These are phyloP conservation scores for Penicillium sp. DNA, from an alignment of 2,329 filamentous ascomycete genomes.

Conservation along the genomic window DNA sequence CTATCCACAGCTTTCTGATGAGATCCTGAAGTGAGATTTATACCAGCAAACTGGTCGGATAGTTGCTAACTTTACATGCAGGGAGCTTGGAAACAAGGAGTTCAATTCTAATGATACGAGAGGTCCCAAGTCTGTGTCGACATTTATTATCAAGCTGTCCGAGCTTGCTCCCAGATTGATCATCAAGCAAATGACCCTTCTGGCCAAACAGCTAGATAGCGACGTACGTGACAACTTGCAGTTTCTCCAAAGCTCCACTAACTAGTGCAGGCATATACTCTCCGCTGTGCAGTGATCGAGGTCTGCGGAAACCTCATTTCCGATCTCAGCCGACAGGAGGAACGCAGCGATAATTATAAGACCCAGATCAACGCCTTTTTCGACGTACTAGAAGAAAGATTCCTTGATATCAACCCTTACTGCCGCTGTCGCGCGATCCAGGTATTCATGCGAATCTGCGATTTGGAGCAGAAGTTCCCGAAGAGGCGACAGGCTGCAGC, in stretches of 20 bases:
- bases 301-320: conserved; percentile 94
- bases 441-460: conserved; percentile 87
- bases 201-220: conserved; percentile 93
- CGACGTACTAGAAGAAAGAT: conserved; percentile 92
- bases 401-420: conserved; percentile 95
- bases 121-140: conserved; percentile 92
- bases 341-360: conserved; percentile 88
- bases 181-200: conserved; percentile 94
- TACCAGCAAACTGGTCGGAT: conserved; percentile 14
- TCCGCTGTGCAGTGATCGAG: conserved; percentile 91
- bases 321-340: conserved; percentile 86
- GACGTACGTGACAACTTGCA: conserved; percentile 61
- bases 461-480: conserved; percentile 93
- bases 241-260: not conserved
- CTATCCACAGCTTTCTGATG: conserved; percentile 90
- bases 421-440: conserved; percentile 89
- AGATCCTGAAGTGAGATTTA: conserved; percentile 65
- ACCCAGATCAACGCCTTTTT: conserved; percentile 96
- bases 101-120: conserved; percentile 96
- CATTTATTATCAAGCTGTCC: conserved; percentile 89
- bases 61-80: conserved; percentile 24
- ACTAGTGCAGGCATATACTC: conserved; percentile 71
- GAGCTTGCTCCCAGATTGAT: conserved; percentile 88
- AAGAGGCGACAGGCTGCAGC: conserved; percentile 86
- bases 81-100: conserved; percentile 94